These are phyloP conservation scores for Malus fusca DNA, from an alignment of 306 rosid genomes.

Conservation along the genomic window DNA sequence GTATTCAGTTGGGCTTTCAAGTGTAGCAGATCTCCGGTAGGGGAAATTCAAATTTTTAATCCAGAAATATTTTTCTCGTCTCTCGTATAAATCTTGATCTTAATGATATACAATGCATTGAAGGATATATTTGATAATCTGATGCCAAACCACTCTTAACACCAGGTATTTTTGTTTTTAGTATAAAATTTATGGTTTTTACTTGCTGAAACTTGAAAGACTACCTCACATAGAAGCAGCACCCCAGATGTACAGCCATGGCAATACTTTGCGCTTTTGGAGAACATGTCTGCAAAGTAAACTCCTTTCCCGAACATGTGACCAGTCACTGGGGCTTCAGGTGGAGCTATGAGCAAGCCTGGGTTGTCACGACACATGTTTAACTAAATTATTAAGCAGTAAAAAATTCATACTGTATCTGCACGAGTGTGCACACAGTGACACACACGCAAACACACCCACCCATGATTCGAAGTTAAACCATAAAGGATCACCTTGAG, in stretches of 20 bases:
- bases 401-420: slow-evolving; percentile 1
- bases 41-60: background rate
- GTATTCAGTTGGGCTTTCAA: background rate
- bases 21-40: background rate
- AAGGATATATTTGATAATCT: background rate
- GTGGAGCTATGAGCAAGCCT: slow-evolving; percentile 98
- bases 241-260: slow-evolving; percentile 58
- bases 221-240: slow-evolving; percentile 94
- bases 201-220: slow-evolving; percentile 15
- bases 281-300: slow-evolving; percentile 98
- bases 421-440: background rate
- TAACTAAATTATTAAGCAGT: slow-evolving; percentile 10
- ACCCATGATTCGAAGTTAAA: background rate
- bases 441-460: background rate
- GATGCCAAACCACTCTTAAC: background rate
- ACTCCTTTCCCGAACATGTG: slow-evolving; percentile 98
- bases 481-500: slow-evolving; percentile 64
- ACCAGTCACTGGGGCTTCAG: slow-evolving; percentile 92
- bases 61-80: background rate
- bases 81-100: background rate
- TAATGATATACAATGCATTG: background rate
- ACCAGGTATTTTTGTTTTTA: background rate
- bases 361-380: background rate
- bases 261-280: slow-evolving; percentile 96
- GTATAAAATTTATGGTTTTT: background rate